These are phyloP conservation scores for Cutaneotrichosporon daszewskae DNA, from an alignment of 1,284 basidiomycete species.

Conservation along the genomic window DNA sequence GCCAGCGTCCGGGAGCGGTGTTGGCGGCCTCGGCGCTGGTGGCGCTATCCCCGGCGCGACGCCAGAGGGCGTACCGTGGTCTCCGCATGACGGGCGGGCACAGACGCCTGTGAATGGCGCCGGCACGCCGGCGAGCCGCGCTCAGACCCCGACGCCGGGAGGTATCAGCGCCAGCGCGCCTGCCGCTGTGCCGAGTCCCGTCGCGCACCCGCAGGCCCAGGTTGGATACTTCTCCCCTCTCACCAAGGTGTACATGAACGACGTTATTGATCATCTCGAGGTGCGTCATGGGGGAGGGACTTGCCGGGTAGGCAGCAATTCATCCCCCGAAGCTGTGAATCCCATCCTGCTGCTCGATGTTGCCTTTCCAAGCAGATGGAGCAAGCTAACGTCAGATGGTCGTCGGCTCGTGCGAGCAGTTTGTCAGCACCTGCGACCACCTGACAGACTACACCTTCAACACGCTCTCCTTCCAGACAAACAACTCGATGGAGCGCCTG, in stretches of 20 bases:
- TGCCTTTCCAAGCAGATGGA: no score
- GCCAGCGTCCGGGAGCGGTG: no score
- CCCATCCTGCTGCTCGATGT: no score
- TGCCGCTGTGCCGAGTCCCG: not conserved
- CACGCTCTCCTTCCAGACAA: constrained; percentile 44
- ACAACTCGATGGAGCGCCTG: constrained; percentile 46
- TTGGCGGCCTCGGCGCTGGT: no score
- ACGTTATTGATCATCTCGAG: constrained; percentile 46
- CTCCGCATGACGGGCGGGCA: not conserved
- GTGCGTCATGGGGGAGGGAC: constrained; percentile 6
- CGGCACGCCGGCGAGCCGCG: not conserved
- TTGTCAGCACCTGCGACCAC: constrained; percentile 44
- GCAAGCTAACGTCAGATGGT: constrained; percentile 22
- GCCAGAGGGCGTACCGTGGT: not conserved
- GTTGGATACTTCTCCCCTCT: constrained; percentile 27
- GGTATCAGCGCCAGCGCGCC: not conserved
- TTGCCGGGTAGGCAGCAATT: no score
- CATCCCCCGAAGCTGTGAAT: no score
- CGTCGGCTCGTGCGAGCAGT: constrained; percentile 43
- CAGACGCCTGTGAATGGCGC: not conserved
- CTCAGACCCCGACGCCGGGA: not conserved
- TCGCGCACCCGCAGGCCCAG: not conserved
- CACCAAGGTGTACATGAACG: constrained; percentile 42
- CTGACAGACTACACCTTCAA: constrained; percentile 48
- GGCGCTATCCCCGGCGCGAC: not conserved